A percentile compares a stretch with the other conserved stretches of the same genome.
These are phyloP conservation scores for Coemansia sp. DNA, from an alignment of 192 early-diverging fungal genomes.

Conservation along the genomic window DNA sequence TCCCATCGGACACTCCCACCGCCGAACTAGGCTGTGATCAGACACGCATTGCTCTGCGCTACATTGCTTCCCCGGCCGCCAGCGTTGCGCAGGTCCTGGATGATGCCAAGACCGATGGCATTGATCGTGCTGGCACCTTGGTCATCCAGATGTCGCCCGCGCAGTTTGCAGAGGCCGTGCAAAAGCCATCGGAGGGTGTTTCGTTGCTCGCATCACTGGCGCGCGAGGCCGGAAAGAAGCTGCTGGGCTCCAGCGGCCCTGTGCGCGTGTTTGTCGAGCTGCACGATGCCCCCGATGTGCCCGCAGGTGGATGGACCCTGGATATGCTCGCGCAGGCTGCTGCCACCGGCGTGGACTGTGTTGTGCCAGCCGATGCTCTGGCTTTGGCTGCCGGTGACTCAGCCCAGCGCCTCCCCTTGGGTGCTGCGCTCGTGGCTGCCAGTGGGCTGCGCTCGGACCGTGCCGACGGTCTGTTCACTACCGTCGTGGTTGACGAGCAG, in stretches of 20 bases:
- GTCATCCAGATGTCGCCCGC: conserved; percentile 22
- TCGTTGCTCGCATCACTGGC: conserved; percentile 13
- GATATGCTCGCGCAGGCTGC: conserved; percentile 20
- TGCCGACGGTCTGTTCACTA: conserved; percentile 85
- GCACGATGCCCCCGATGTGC: neutral
- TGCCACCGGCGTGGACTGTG: conserved; percentile 11
- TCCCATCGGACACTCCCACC: neutral
- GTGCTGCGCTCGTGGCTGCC: conserved; percentile 20
- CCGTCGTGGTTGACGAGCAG: conserved; percentile 90
- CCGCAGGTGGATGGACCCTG: conserved; percentile 20
- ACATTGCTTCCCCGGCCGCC: neutral
- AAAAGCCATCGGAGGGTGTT: neutral
- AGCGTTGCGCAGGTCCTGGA: conserved; percentile 5
- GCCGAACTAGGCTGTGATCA: conserved; percentile 6
- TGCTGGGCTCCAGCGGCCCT: conserved; percentile 20
- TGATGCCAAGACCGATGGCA: conserved; percentile 9
- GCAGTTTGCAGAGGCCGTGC: conserved; percentile 23
- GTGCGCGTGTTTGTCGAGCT: conserved; percentile 43
- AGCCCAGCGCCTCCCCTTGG: conserved; percentile 12
- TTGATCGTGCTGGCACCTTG: conserved; percentile 27
- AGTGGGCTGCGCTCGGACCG: conserved; percentile 62
- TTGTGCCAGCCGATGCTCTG: conserved; percentile 23
- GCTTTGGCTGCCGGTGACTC: conserved; percentile 5
- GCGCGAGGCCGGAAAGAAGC: conserved; percentile 8
- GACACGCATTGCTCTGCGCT: conserved; percentile 39